These are phyloP conservation scores for Prunus mume DNA, from an alignment of 306 rosid species.

Conservation along the genomic window DNA sequence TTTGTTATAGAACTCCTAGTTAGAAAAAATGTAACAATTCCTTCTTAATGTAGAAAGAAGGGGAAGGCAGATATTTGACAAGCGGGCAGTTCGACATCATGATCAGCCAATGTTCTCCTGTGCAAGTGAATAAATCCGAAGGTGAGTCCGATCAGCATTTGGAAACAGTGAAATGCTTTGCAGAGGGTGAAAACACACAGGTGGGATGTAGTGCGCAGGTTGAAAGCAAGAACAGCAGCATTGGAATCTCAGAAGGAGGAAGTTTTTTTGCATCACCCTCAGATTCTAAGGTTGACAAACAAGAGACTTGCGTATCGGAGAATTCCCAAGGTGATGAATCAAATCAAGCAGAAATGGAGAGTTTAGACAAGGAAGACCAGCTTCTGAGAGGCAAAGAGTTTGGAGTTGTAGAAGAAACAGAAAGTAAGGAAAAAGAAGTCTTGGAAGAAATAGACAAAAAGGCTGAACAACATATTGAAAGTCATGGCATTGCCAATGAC, in stretches of 20 bases:
- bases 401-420: constrained; percentile 13
- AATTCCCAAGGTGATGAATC: constrained; percentile 13
- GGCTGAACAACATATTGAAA: constrained; percentile 6
- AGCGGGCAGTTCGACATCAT: constrained; percentile 15
- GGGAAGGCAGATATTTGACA: constrained; percentile 15
- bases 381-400: constrained; percentile 6
- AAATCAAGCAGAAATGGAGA: constrained; percentile 22
- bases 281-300: constrained; percentile 2
- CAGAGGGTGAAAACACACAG: neutral
- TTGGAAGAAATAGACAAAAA: constrained; percentile 18
- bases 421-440: constrained; percentile 9
- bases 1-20: neutral
- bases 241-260: constrained; percentile 7
- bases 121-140: constrained; percentile 11
- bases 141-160: neutral
- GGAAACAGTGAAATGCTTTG: neutral
- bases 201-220: neutral
- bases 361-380: constrained; percentile 18
- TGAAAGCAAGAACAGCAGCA: constrained; percentile 9
- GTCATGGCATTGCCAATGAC: constrained; percentile 6
- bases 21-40: neutral
- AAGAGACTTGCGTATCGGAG: constrained; percentile 12
- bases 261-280: constrained; percentile 19
- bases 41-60: constrained; percentile 28
- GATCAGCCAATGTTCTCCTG: neutral